Percentiles rank a stretch among this genome's conserved stretches.
These are phyloP conservation scores for Fragilariopsis cylindrus DNA, from an alignment of 108 stramenopile species.

Conservation along the genomic window DNA sequence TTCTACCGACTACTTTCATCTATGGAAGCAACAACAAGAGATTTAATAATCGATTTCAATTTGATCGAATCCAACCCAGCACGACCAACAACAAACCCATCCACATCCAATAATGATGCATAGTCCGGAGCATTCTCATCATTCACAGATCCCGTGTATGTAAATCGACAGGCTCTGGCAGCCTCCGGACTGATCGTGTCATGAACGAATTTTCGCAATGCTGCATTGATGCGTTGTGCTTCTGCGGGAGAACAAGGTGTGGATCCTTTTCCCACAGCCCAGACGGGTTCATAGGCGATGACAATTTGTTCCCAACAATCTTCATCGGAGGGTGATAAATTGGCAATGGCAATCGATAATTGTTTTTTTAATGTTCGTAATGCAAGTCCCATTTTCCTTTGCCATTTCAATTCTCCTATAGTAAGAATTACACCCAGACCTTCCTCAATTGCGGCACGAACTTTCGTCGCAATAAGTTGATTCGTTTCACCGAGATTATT, in stretches of 20 bases:
- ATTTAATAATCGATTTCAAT: too few relatives aligned
- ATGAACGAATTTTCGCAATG: slow-evolving; percentile 1
- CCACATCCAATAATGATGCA: too few relatives aligned
- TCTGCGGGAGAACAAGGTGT: slow-evolving; percentile 20
- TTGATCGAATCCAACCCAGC: too few relatives aligned
- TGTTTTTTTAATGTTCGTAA: slow-evolving; percentile 7
- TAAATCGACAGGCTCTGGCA: slow-evolving; percentile 19
- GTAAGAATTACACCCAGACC: slow-evolving; percentile 16
- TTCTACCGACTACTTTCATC: too few relatives aligned
- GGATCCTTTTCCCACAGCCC: slow-evolving; percentile 21
- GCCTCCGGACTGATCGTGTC: slow-evolving; percentile 6
- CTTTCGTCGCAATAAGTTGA: slow-evolving; percentile 17
- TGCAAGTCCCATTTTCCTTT: slow-evolving; percentile 13
- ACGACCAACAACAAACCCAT: too few relatives aligned
- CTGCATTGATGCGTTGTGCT: slow-evolving; percentile 20
- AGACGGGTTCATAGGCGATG: too few relatives aligned
- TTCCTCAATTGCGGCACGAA: slow-evolving; percentile 1
- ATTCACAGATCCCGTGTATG: slow-evolving; percentile 22
- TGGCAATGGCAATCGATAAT: background rate
- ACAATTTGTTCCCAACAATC: background rate
- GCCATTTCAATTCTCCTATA: slow-evolving; percentile 10
- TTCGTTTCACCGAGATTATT: slow-evolving; percentile 22
- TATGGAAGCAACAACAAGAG: too few relatives aligned
- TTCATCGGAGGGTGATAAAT: slow-evolving; percentile 1
- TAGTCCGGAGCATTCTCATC: slow-evolving; percentile 8